A percentile compares a stretch with the other conserved stretches of the same genome.
These are phyloP conservation scores for Fusarium heterosporum DNA, from an alignment of 2,329 filamentous ascomycete species.

Conservation along the genomic window DNA sequence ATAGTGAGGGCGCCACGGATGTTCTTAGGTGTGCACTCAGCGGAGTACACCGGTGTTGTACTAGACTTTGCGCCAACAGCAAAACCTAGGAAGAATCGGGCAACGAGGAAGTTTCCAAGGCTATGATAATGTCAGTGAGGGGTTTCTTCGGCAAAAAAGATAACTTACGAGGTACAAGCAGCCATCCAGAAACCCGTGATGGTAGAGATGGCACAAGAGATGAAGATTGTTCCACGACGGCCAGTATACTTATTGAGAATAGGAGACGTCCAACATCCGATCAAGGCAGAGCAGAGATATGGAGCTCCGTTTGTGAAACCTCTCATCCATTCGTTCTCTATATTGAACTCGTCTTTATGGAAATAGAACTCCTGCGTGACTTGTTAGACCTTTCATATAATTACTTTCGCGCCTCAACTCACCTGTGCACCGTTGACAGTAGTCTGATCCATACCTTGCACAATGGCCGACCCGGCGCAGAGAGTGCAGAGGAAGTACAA, in stretches of 20 bases:
- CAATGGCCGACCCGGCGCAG: constrained; percentile 62
- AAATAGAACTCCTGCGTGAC: constrained; percentile 51
- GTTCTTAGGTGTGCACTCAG: constrained; percentile 53
- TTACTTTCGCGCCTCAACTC: constrained; percentile 41
- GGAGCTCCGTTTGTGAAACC: constrained; percentile 68
- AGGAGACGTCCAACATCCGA: constrained; percentile 53
- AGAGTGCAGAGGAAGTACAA: constrained; percentile 54
- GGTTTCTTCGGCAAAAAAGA: fast-evolving
- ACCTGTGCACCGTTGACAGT: constrained; percentile 74
- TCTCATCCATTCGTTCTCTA: constrained; percentile 58
- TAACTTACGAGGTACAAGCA: constrained; percentile 65
- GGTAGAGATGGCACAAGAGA: constrained; percentile 67
- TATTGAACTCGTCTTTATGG: constrained; percentile 41
- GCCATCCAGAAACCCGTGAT: constrained; percentile 67
- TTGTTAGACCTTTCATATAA: background rate
- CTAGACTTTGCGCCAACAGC: constrained; percentile 54
- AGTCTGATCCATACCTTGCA: constrained; percentile 75
- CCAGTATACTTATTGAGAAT: constrained; percentile 70
- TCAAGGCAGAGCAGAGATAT: constrained; percentile 62
- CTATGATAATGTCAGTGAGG: background rate
- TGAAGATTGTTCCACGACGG: constrained; percentile 72
- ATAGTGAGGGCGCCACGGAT: constrained; percentile 55
- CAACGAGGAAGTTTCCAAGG: constrained; percentile 45
- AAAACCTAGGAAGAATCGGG: constrained; percentile 53
- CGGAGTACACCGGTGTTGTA: constrained; percentile 53